Evolutionary conservation across 129 eudicot species (phyloP), one percentile per base, ranked within the genome.

Genomic region (Oenanthe sinensis): DNA sequence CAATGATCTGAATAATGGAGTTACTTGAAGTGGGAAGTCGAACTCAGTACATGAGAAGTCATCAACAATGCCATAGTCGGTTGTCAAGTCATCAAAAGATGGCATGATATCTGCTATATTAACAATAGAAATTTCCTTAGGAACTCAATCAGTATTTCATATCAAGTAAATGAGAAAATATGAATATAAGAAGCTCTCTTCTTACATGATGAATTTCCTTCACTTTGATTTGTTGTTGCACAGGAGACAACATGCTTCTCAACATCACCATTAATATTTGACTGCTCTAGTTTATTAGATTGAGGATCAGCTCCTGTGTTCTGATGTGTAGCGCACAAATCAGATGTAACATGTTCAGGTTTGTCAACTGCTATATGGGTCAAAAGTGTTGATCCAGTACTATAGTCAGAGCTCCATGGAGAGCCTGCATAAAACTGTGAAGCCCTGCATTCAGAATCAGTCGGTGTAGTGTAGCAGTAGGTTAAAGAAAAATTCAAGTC

Each of bases 351-450:
- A 11, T 70, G 85, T 80, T 90, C 96, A 24, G 80, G 33, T 48
- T 50, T 89, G 36, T 85, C 87, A 75, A 80, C 78, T 39, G 80
- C 75, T 72, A 70, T 77, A 81, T 85, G 86, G 46, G 88, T 77
- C 46, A 86, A 79, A 78, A 75, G 73, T 73, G 90, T 90, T 78
- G 99, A 95, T 82, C 97, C 99, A 55, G 92, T 86, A 79, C 99
- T 95, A 77, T 88, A 92, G 50, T 95, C 99, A 0, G 99, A 95
- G 87, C 96, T 90, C 76, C 87, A 87, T 42, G 96, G 93, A 46
- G 99, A 92, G 44, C 85, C 85, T 74, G 83, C 91, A 80, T 86
- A 90, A 60, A 87, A 48, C 75, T 87, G 93, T 48, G 91, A 87
- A 69, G 86, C 88, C 89, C 99, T 95, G 96, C 84, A 89, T 33